Evolutionary conservation across 73 alveolate genomes (phyloP), one percentile per base, ranked within the genome.

Genomic region (Paramecium primaurelia): DNA sequence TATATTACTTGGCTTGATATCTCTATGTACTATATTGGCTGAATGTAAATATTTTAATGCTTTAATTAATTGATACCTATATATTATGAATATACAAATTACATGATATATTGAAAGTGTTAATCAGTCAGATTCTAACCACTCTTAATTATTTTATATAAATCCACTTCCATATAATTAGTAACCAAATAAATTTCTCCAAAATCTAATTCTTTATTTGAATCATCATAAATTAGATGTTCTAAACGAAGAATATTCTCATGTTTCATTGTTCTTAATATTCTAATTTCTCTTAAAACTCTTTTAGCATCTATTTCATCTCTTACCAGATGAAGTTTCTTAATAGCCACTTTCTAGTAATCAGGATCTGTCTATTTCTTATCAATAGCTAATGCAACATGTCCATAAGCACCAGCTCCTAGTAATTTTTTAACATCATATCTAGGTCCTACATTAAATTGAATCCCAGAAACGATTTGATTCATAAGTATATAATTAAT

Each of bases 351-450:
- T 88, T 97, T 96, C 86, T 89, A 14, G 90, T 93, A 32, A 89
- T 90, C 49, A 26, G 91, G 94, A 44, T 71, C 88, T 36, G 71
- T 32, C 47, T 89, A 47, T 87, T 97, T 96, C 86, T 93, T 93
- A 94, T 97, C 98, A 12, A 92, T 93, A 20, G 97, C 99, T 60
- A 96, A 86, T 85, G 96, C 97, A 69, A 97, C 99, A 28, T 96
- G 98, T 44, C 99, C 99, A 75, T 96, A 96, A 40, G 99, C 99
- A 25, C 99, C 99, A 18, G 96, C 94, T 8, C 99, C 99, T 54
- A 89, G 51, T 45, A 89, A 73, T 71, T 89, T 89, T 30, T 89
- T 83, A 14, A 89, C 84, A 71, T 89, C 94, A 44, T 89, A 89
- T 71, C 94, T 25, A 37, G 44, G 42, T 28, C 94, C 94, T 64